Percentiles rank a stretch among this genome's conserved stretches.
Conservation (phyloP, 2,329 filamentous ascomycete genomes). For the Penicillium capsulatum region DNA sequence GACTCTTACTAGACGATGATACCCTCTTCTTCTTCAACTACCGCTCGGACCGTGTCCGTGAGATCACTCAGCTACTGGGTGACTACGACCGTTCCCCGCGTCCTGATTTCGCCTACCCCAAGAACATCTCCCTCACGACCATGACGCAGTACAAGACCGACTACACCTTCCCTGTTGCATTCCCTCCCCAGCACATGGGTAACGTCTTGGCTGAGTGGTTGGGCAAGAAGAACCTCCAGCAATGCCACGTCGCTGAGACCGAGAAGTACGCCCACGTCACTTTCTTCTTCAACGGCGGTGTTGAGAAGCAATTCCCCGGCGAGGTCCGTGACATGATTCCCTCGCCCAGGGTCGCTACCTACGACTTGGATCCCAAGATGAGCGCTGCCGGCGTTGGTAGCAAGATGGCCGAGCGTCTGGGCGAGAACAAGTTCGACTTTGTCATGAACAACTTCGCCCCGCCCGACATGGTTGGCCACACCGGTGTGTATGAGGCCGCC, state of each 20-base stretch:
- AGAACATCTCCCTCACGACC: conserved; percentile 80
- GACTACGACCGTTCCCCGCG: conserved; percentile 85
- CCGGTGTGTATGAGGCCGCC: conserved; percentile 92
- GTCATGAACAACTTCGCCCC: conserved; percentile 99
- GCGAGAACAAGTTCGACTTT: conserved; percentile 83
- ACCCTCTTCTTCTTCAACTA: conserved; percentile 99
- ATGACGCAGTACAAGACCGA: conserved; percentile 99
- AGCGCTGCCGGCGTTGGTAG: conserved; percentile 84
- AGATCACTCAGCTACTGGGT: conserved; percentile 91
- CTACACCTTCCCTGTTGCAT: conserved; percentile 88
- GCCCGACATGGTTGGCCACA: conserved; percentile 99
- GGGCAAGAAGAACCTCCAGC: conserved; percentile 79
- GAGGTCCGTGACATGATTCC: conserved; percentile 92
- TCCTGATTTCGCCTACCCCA: conserved; percentile 89
- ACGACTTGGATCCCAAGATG: conserved; percentile 94
- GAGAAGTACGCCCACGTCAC: conserved; percentile 99
- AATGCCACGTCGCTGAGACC: conserved; percentile 96
- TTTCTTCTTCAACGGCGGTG: conserved; percentile 99
- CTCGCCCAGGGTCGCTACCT: conserved; percentile 91
- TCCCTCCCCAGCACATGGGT: conserved; percentile 91
- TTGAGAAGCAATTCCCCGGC: conserved; percentile 90
- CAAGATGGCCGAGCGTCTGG: conserved; percentile 82
- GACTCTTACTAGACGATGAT: conserved; percentile 64
- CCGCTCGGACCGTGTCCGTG: conserved; percentile 92
- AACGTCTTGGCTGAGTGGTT: conserved; percentile 98